phyloP scores from a whole-genome alignment of 2,329 filamentous ascomycete genomes.

The Nigrospora osmanthi region DNA sequence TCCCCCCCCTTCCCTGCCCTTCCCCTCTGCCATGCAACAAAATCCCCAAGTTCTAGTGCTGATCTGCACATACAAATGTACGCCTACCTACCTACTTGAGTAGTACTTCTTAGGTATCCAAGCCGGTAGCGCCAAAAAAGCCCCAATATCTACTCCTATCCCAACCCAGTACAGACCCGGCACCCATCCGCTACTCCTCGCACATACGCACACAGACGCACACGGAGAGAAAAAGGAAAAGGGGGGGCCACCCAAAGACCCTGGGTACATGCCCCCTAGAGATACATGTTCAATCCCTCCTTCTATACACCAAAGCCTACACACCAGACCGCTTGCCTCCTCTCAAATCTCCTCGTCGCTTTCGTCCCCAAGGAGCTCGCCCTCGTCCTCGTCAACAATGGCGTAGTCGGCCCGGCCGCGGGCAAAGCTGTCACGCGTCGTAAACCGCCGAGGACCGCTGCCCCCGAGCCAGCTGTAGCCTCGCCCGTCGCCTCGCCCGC shows the following conservation, averaged over 20 bases:
- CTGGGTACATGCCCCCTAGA: neutral
- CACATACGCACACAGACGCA: too few relatives aligned
- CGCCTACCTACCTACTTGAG: too few relatives aligned
- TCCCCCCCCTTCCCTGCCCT: too few relatives aligned
- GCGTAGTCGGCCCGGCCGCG: constrained; percentile 82
- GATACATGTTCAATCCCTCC: neutral
- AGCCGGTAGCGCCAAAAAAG: too few relatives aligned
- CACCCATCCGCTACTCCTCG: too few relatives aligned
- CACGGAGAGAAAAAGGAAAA: too few relatives aligned
- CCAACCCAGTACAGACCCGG: too few relatives aligned
- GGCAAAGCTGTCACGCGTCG: constrained; percentile 82
- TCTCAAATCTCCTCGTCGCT: constrained; percentile 76
- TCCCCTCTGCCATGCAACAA: too few relatives aligned
- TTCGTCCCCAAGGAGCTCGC: constrained; percentile 86
- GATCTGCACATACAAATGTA: too few relatives aligned
- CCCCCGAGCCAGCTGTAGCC: constrained; percentile 42
- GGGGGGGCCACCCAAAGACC: neutral
- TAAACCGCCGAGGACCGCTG: constrained; percentile 61
- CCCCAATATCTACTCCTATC: too few relatives aligned
- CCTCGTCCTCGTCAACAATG: constrained; percentile 86
- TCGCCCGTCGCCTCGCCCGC: constrained; percentile 38
- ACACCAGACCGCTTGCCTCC: neutral
- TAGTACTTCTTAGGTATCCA: too few relatives aligned
- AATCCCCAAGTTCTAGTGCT: too few relatives aligned
- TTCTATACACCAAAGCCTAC: neutral